Evolutionary conservation across 1,284 basidiomycete genomes (phyloP).

Genomic region (Golubevia pallescens): DNA sequence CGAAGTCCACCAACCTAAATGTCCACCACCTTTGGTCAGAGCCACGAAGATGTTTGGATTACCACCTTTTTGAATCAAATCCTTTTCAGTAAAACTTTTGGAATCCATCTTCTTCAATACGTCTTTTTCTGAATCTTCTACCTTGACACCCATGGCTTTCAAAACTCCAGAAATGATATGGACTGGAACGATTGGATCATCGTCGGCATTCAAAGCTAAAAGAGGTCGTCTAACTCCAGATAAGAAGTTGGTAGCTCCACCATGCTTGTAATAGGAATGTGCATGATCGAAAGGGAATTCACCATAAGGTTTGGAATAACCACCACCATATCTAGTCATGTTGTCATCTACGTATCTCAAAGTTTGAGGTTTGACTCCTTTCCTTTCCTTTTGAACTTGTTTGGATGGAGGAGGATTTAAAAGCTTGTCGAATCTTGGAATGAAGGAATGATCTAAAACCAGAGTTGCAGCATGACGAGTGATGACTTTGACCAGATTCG

Average conservation of each 20-base stretch:
- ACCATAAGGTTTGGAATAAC: constrained; percentile 49
- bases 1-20: constrained; percentile 57
- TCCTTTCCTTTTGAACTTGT: not conserved
- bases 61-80: constrained; percentile 5
- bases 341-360: constrained; percentile 48
- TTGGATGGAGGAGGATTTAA: constrained; percentile 24
- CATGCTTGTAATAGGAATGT: constrained; percentile 51
- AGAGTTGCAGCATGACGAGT: constrained; percentile 44
- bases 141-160: constrained; percentile 27
- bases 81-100: constrained; percentile 2
- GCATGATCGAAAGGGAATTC: constrained; percentile 52
- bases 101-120: constrained; percentile 10
- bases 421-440: constrained; percentile 27
- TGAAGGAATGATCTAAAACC: constrained; percentile 38
- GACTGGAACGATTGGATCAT: constrained; percentile 57
- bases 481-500: constrained; percentile 36
- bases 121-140: constrained; percentile 4
- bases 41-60: constrained; percentile 48
- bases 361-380: constrained; percentile 16
- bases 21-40: constrained; percentile 51
- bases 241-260: constrained; percentile 27
- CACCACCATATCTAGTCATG: constrained; percentile 39
- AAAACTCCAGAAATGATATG: constrained; percentile 24
- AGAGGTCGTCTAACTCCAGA: constrained; percentile 35
- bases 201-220: constrained; percentile 50